Conservation (phyloP, 1,284 basidiomycete species). For the Malassezia pachydermatis region DNA sequence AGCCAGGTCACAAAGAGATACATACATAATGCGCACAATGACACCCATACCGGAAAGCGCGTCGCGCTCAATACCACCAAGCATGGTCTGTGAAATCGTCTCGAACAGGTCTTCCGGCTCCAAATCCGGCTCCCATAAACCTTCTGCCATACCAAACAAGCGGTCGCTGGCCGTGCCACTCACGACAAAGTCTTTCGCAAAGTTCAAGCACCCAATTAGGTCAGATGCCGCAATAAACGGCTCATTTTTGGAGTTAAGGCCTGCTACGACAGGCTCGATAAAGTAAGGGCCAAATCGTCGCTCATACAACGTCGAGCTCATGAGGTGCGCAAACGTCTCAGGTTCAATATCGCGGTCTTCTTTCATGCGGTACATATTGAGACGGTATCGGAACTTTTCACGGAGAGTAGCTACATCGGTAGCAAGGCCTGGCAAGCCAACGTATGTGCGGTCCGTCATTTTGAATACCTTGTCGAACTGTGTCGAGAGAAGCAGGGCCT, state of each 20-base stretch:
- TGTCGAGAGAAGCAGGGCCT: conserved; percentile 74
- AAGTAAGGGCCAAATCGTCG: conserved; percentile 93
- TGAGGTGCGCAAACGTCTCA: conserved; percentile 87
- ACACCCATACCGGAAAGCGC: conserved; percentile 96
- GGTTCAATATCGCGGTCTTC: conserved; percentile 95
- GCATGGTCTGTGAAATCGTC: conserved; percentile 88
- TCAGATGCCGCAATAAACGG: conserved; percentile 96
- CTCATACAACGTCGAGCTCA: conserved; percentile 95
- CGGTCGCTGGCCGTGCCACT: conserved; percentile 83
- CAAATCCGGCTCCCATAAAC: conserved; percentile 94
- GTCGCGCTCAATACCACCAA: conserved; percentile 92
- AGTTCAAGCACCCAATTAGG: conserved; percentile 89
- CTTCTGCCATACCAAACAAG: conserved; percentile 93
- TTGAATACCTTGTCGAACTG: conserved; percentile 96
- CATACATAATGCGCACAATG: conserved; percentile 88
- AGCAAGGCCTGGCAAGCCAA: conserved; percentile 85
- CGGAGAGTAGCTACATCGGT: conserved; percentile 85
- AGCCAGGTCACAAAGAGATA: conserved; percentile 31
- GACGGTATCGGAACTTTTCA: conserved; percentile 59
- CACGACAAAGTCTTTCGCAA: conserved; percentile 93
- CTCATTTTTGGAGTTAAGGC: conserved; percentile 64
- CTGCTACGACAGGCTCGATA: conserved; percentile 92
- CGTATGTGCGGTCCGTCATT: conserved; percentile 80
- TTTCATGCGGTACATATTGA: conserved; percentile 99
- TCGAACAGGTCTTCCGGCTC: conserved; percentile 95